Evolutionary conservation across 805 yeast genomes (phyloP).

Genomic region (Tetrapisispora iriomotensis): DNA sequence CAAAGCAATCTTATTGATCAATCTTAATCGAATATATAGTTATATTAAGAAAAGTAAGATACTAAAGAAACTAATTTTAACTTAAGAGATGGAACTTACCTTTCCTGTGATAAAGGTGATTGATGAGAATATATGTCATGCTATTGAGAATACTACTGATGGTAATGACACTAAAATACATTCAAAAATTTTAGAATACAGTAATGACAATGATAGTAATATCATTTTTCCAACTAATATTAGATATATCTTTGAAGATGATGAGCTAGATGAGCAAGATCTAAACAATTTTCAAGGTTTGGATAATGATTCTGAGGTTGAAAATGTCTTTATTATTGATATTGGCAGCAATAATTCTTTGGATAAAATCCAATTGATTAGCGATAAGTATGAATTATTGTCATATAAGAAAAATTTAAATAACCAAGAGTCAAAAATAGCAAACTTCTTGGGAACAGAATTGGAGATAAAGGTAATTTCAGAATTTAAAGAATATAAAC

Average conservation of each 20-base stretch:
- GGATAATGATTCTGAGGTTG: conserved; percentile 11
- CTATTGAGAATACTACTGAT: background rate
- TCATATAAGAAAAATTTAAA: conserved; percentile 8
- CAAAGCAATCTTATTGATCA: too few species aligned
- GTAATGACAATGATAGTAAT: conserved; percentile 1
- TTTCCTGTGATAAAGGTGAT: conserved; percentile 10
- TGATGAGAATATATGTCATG: conserved; percentile 15
- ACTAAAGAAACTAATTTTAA: background rate
- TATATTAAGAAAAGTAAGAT: background rate
- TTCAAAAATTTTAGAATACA: conserved; percentile 7
- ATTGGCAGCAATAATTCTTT: conserved; percentile 13
- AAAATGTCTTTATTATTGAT: conserved; percentile 21
- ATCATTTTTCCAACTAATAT: conserved; percentile 23
- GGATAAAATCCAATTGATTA: conserved; percentile 17
- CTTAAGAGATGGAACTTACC: background rate
- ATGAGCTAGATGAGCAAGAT: conserved; percentile 9
- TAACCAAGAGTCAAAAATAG: background rate
- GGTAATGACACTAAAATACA: background rate
- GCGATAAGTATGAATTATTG: conserved; percentile 22
- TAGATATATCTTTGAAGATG: conserved; percentile 26
- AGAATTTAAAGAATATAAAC: conserved; percentile 15
- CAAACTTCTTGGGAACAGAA: background rate
- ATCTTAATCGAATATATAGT: background rate
- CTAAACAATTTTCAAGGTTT: conserved; percentile 4
- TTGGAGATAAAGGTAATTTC: conserved; percentile 23